Conservation (phyloP, 371 early-diverging fungal species). For the Rhizopus stolonifer region DNA sequence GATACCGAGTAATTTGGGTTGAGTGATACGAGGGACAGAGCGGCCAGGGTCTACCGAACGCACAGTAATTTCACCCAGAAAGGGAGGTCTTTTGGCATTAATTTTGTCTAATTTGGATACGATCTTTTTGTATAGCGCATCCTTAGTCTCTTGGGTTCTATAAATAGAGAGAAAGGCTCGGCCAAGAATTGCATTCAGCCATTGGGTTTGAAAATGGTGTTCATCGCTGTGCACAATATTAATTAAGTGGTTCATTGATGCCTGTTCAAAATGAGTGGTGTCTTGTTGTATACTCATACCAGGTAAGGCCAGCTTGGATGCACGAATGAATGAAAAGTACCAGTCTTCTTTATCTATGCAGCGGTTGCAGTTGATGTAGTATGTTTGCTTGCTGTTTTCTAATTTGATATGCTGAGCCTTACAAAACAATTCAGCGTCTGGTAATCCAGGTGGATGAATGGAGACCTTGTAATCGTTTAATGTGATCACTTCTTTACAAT, state of each 20-base stretch:
- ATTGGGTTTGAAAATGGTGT: conserved; percentile 68
- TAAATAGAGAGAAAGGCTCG: conserved; percentile 74
- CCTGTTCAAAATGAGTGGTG: conserved; percentile 52
- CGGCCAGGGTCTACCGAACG: conserved; percentile 78
- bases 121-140: conserved; percentile 66
- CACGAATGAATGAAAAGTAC: conserved; percentile 66
- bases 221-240: conserved; percentile 61
- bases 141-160: conserved; percentile 62
- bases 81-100: conserved; percentile 70
- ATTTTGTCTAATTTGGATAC: conserved; percentile 62
- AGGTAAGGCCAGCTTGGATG: conserved; percentile 25
- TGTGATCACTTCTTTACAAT: conserved; percentile 76
- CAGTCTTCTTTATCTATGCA: conserved; percentile 90
- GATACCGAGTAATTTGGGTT: conserved; percentile 70
- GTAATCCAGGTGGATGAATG: conserved; percentile 61
- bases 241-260: conserved; percentile 57
- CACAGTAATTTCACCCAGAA: conserved; percentile 83
- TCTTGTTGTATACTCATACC: conserved; percentile 19
- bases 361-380: conserved; percentile 56
- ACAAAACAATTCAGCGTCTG: conserved; percentile 61
- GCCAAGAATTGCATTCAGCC: conserved; percentile 91
- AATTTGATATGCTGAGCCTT: conserved; percentile 56
- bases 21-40: conserved; percentile 76
- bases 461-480: conserved; percentile 65
- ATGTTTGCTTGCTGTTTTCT: conserved; percentile 20